These are phyloP conservation scores for Coniochaeta prunicola DNA, from an alignment of 2,329 filamentous ascomycete genomes.

Conservation along the genomic window DNA sequence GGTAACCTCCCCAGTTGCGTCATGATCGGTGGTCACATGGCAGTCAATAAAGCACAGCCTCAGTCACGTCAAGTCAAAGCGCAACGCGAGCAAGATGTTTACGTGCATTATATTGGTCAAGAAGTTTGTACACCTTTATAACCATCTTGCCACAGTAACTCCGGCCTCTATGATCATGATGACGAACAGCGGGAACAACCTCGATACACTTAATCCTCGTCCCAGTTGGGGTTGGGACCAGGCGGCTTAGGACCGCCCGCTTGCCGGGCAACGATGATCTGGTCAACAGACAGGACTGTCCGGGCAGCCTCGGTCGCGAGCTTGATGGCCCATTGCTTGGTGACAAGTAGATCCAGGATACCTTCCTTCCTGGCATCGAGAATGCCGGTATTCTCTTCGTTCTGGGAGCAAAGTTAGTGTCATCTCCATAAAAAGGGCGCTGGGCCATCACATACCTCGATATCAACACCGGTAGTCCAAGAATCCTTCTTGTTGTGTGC, in stretches of 20 bases:
- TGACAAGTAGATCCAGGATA: constrained; percentile 84
- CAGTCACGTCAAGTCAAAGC: background rate
- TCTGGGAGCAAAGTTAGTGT: constrained; percentile 34
- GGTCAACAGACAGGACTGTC: constrained; percentile 92
- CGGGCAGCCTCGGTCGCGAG: constrained; percentile 90
- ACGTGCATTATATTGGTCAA: background rate
- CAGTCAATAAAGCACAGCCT: background rate
- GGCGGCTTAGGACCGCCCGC: constrained; percentile 96
- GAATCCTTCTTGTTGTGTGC: constrained; percentile 83
- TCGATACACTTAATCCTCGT: constrained; percentile 43
- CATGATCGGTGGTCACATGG: background rate
- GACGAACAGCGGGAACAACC: background rate
- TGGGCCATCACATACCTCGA: constrained; percentile 55
- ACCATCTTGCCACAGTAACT: background rate
- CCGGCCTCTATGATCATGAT: background rate
- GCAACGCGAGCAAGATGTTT: background rate
- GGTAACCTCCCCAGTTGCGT: background rate
- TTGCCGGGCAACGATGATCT: constrained; percentile 97
- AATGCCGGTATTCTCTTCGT: constrained; percentile 70
- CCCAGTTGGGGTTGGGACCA: constrained; percentile 77
- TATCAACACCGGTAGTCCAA: constrained; percentile 89
- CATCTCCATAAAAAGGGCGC: background rate
- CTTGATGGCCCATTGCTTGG: constrained; percentile 96
- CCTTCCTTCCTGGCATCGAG: constrained; percentile 81
- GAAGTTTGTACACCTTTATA: background rate